Conservation (phyloP, 768 basidiomycete species). For the Daedaleopsis nitida region DNA sequence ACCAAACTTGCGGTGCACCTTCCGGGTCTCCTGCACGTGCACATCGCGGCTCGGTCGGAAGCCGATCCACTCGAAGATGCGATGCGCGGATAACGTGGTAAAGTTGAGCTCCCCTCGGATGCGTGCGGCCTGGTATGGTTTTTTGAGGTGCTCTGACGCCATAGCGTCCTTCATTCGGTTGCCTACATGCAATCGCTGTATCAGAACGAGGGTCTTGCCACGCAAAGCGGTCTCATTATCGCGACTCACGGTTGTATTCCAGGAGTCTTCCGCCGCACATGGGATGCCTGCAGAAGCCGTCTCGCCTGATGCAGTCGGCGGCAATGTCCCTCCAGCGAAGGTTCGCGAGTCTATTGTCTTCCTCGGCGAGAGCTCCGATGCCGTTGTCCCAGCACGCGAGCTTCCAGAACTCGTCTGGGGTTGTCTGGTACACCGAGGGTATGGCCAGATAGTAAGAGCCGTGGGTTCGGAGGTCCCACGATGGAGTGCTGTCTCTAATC, state of each 20-base stretch:
- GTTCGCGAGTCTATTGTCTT: neutral
- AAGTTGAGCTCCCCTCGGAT: neutral
- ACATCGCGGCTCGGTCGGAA: neutral
- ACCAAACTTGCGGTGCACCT: neutral
- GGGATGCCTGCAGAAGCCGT: neutral
- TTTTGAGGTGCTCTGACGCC: neutral
- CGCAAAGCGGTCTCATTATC: neutral
- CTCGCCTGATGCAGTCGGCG: neutral
- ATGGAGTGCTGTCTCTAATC: neutral
- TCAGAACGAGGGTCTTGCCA: neutral
- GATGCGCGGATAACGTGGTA: neutral
- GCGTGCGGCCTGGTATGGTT: neutral
- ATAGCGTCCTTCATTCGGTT: neutral
- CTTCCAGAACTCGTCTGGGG: neutral
- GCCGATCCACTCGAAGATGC: neutral
- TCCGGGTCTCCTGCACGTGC: neutral
- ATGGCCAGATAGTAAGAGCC: neutral
- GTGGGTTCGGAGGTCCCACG: neutral
- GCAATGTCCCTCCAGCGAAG: neutral
- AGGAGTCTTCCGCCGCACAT: neutral
- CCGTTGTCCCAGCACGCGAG: neutral
- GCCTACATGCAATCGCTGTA: neutral
- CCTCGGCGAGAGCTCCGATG: neutral
- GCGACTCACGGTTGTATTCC: neutral
- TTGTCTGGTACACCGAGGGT: neutral